Evolutionary conservation across 1,284 basidiomycete species (phyloP).

Genomic region (Cutaneotrichosporon mucoides): DNA sequence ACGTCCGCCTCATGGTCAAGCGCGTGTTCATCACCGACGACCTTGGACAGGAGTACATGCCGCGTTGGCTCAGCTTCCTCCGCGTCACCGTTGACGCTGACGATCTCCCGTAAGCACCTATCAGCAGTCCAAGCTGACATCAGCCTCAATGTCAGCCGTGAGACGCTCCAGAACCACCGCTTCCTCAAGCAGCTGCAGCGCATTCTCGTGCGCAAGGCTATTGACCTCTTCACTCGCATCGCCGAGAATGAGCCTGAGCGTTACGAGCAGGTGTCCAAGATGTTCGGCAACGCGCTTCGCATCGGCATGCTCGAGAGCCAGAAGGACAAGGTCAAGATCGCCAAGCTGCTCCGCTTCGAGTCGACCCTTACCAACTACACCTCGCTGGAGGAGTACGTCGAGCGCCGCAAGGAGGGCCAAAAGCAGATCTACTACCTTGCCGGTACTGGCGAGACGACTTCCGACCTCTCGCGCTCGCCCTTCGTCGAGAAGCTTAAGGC

Average conservation of each 20-base stretch:
- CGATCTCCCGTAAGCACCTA: conserved; percentile 62
- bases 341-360: conserved; percentile 67
- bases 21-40: conserved; percentile 92
- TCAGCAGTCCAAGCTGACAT: not conserved
- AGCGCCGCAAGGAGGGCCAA: conserved; percentile 81
- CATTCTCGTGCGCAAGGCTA: conserved; percentile 59
- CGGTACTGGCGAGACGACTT: conserved; percentile 70
- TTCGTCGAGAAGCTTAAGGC: conserved; percentile 91
- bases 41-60: conserved; percentile 68
- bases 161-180: conserved; percentile 77
- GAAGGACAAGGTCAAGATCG: conserved; percentile 67
- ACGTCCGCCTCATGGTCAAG: conserved; percentile 81
- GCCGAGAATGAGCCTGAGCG: conserved; percentile 65
- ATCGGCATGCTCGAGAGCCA: conserved; percentile 71
- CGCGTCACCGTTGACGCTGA: conserved; percentile 87
- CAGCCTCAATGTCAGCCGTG: conserved; percentile 82
- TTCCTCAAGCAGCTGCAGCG: conserved; percentile 57
- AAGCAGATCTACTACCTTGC: conserved; percentile 60
- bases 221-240: conserved; percentile 69
- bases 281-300: conserved; percentile 75
- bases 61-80: conserved; percentile 88
- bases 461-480: conserved; percentile 73
- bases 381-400: conserved; percentile 75
- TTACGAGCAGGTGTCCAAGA: conserved; percentile 63
- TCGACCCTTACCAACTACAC: conserved; percentile 70